Evolutionary conservation across 441 rosid species (phyloP), one percentile per base, ranked within the genome.

Genomic region (Hura crepitans): DNA sequence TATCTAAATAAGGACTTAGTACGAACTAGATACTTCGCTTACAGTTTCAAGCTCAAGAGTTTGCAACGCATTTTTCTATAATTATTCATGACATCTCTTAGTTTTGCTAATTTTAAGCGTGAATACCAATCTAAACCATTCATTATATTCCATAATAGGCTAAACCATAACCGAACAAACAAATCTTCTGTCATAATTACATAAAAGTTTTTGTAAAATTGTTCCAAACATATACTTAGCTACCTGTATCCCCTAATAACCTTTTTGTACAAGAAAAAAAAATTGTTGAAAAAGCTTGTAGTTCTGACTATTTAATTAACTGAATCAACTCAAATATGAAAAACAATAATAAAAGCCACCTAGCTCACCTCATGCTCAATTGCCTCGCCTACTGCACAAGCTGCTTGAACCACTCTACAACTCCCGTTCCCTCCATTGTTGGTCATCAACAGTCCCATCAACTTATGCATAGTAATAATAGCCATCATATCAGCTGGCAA

Each of bases 401-500:
- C 91, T 18, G 97, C 99, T 74, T 85, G 87, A 47, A 95, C 87
- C 28, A 92, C 86, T 70, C 85, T 84, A 77, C 89, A 83, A 73
- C 77, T 79, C 35, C 97, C 97, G 76, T 68, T 78, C 9, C 86
- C 89, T 68, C 85, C 91, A 66, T 72, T 69, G 57, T 68, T 69
- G 11, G 93, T 84, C 96, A 95, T 84, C 85, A 95, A 73, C 80
- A 95, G 64, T 35, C 85, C 92, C 92, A 95, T 85, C 83, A 95
- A 66, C 83, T 87, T 90, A 76, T 92, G 96, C 99, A 95, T 95
- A 2, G 93, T 86, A 69, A 95, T 91, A 65, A 89, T 91, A 2
- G 99, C 96, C 97, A 95, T 90, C 96, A 80, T 90, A 79, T 87
- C 96, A 0, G 97, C 88, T 0, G 94, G 88, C 72, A 95, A 80